Evolutionary conservation across 176 grass and related monocot genomes (phyloP), one percentile per base, ranked within the genome.

Genomic region (Leersia perrieri): DNA sequence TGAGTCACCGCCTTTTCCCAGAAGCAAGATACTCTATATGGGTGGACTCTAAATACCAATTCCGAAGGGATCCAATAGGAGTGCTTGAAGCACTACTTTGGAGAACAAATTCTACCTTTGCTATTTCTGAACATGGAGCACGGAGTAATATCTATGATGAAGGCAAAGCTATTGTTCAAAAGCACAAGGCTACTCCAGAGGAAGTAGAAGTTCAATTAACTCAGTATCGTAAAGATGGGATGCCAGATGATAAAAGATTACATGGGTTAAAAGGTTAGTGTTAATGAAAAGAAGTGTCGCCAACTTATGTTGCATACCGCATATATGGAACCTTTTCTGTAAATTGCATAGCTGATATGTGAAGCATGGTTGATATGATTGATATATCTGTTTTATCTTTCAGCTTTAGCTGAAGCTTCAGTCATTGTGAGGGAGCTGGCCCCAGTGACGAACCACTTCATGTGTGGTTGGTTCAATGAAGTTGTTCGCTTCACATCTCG

Each of bases 11-110:
- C 9, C 92, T 98, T 85, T 98, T 98, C 72, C 90, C 96, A 5
- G 83, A 93, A 77, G 90, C 90, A 51, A 95, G 86, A 47, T 98
- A 91, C 72, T 98, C 96, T 12, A 95, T 98, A 78, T 95, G 96
- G 96, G 92, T 98, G n/a, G 96, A 95, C 68, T 98, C 96, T n/a
- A 98, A 98, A 72, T 98, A 91, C 60, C 96, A 98, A 53, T 95
- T 98, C 71, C 79, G 92, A 72, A 94, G 96, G 57, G 96, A 98
- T 85, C 96, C 92, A 4, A 75, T 98, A 68, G 90, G 88, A 35
- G 87, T 95, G 35, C 71, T 98, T 18, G 96, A 98, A 84, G 90
- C 86, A 26, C 78, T 98, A 39, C 88, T 98, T 80, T 95, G 92
- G 96, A 94, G 90, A 55, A 93, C 84, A 69, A 91, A 92, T 58